Evolutionary conservation across 2,329 filamentous ascomycete genomes (phyloP), one percentile per base, ranked within the genome.

Genomic region (Leptosphaerulina australis): DNA sequence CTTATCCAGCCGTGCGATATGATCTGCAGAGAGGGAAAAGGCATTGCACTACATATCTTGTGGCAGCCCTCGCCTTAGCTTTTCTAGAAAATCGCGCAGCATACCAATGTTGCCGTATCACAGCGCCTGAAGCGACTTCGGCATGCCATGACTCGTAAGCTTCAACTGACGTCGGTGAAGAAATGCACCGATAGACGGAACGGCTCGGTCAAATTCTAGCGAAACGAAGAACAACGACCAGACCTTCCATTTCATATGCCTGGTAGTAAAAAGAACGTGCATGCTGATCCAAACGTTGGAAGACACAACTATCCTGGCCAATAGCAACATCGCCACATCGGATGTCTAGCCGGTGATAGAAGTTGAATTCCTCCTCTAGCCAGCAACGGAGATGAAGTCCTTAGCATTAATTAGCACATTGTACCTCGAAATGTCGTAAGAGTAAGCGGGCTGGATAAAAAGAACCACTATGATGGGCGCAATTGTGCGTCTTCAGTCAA

Each of bases 201-300:
- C 41, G 48, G 48, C 41, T 51, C 48, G 48, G 41, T 45, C 35
- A 45, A 45, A 51, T 51, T 26, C 48, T 31, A 51, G 35, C 41
- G 35, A 41, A 31, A 36, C 15, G 25, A 44, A 22, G 17, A 39
- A 29, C 17, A n/a, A 24, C 33, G 33, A 17, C 39, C 22, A 17
- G 20, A 24, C 18, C 17, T 9, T 25, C 12, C 5, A 34, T 18
- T 37, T 40, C 24, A 51, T 31, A 30, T 45, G 25, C 21, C 18
- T 21, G 9, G 8, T n/a, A 12, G 24, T 18, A 36, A 24, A 15
- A 31, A 18, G 7, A 39, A 29, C 34, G 29, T 29, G 20, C 35
- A 36, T 9, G 14, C 11, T 14, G 29, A 20, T 5, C 30, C 40
- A 12, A 14, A 36, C 15, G 25, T 36, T 40, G 17, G 21, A 38